Conservation (phyloP, 371 early-diverging fungal genomes). For the Syncephalis fuscata region DNA sequence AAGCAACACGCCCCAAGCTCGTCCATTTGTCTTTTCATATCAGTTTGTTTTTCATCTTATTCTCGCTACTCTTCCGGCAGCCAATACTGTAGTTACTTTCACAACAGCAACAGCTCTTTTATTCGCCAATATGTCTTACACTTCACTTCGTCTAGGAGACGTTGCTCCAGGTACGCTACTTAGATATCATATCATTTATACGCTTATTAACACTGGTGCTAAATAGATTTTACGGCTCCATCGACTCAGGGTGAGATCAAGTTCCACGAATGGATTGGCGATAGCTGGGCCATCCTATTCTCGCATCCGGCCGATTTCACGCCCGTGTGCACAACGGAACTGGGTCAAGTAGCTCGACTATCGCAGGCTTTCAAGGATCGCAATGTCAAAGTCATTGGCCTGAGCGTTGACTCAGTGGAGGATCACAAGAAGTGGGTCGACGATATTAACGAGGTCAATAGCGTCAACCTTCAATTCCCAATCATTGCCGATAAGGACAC, state of each 20-base stretch:
- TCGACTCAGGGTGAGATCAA: conserved; percentile 77
- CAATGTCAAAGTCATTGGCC: conserved; percentile 80
- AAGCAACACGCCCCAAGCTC: too few species aligned
- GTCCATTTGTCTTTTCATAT: too few species aligned
- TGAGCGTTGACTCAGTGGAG: conserved; percentile 69
- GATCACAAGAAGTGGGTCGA: conserved; percentile 76
- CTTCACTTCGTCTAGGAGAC: too few species aligned
- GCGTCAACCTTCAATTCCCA: conserved; percentile 66
- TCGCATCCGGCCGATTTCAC: conserved; percentile 94
- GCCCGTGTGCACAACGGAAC: conserved; percentile 92
- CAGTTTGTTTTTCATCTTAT: too few species aligned
- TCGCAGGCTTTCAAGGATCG: conserved; percentile 57
- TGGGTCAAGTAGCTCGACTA: conserved; percentile 76
- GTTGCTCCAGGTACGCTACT: too few species aligned
- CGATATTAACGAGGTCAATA: conserved; percentile 77
- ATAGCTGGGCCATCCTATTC: conserved; percentile 83
- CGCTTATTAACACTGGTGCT: too few species aligned
- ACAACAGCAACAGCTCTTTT: too few species aligned
- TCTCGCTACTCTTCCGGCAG: too few species aligned
- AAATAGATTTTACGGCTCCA: conserved; percentile 51
- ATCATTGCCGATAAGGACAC: conserved; percentile 85
- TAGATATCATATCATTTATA: too few species aligned
- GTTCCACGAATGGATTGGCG: conserved; percentile 77
- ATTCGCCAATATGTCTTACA: too few species aligned
- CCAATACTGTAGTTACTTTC: too few species aligned